Conservation (phyloP, 164 flowering plant species). For the Vitis amurensis region DNA sequence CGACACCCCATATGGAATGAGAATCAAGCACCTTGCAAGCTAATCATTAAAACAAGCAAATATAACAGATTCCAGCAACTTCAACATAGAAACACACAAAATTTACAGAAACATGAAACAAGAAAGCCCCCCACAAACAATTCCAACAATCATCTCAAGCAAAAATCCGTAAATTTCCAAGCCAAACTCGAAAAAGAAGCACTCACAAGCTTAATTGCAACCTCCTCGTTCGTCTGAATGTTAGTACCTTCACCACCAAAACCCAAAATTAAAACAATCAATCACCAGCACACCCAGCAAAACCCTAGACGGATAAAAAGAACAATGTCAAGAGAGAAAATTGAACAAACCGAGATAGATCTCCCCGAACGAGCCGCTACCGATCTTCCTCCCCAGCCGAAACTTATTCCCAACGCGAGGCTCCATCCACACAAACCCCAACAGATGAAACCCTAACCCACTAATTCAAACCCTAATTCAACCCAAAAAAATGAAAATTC, state of each 20-base stretch:
- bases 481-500: not conserved
- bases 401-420: slow-evolving; percentile 87
- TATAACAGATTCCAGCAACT: too few species aligned
- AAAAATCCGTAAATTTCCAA: not conserved
- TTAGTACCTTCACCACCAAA: slow-evolving; percentile 58
- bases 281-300: not conserved
- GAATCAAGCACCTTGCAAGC: too few species aligned
- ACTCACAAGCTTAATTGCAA: slow-evolving; percentile 90
- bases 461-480: slow-evolving; percentile 10
- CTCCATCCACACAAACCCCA: slow-evolving; percentile 47
- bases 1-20: too few species aligned
- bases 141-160: not conserved
- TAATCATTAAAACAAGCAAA: too few species aligned
- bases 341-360: slow-evolving; percentile 70
- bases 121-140: too few species aligned
- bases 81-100: too few species aligned
- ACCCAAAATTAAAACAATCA: not conserved
- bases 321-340: not conserved
- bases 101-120: too few species aligned
- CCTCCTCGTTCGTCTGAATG: slow-evolving; percentile 86
- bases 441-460: slow-evolving; percentile 8
- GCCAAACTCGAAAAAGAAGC: not conserved
- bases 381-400: slow-evolving; percentile 86
- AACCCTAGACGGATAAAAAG: not conserved
- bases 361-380: slow-evolving; percentile 93